Base-by-base conservation (phyloP, 495 filamentous ascomycete species). In the Podospora pseudocomata region DNA sequence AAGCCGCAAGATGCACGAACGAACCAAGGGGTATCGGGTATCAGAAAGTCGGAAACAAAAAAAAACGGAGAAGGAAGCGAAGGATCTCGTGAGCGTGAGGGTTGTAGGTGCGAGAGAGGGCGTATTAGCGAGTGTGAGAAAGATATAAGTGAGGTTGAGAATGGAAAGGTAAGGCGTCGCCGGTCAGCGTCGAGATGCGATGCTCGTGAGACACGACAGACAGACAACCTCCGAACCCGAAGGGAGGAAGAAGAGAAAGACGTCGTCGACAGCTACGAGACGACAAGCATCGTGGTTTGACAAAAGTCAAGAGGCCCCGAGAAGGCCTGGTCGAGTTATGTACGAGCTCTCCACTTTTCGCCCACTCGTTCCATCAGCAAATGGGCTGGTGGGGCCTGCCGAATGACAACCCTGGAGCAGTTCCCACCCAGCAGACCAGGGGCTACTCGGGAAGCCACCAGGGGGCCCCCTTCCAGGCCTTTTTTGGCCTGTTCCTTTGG, bases 291-390 rank as follows among this genome's bases (percentile, higher is more conserved):
- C 5, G 39, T 49, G 39, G 39, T 49, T 32, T 32, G 30, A 32
- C 30, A 11, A 3, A 13, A 49, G 39, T n/a, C 65, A 39, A 55
- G 65, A 56, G 66, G 61, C 54, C 30, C 60, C 61, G 34, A 59
- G 68, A 65, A 49, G 60, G 39, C 57, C 69, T 65, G 16, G 55
- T 44, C 53, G 64, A 39, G 28, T 67, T 70, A 63, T 65, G 68
- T 65, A 65, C 60, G 68, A 67, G 26, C 23, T 53, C 65, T 65
- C 69, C 69, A 70, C 69, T 54, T 67, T 65, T 67, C 15, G 55
- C 57, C 57, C 61, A 66, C 30, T 49, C 61, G 67, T 19, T 60
- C 64, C 65, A 58, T 49, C 63, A 55, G 67, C 56, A 59, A 62
- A 13, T 19, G 57, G 61, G 28, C 13, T 4, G 61, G 32, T 28